Conservation (phyloP, 2,329 filamentous ascomycete genomes). For the Claviceps arundinis region DNA sequence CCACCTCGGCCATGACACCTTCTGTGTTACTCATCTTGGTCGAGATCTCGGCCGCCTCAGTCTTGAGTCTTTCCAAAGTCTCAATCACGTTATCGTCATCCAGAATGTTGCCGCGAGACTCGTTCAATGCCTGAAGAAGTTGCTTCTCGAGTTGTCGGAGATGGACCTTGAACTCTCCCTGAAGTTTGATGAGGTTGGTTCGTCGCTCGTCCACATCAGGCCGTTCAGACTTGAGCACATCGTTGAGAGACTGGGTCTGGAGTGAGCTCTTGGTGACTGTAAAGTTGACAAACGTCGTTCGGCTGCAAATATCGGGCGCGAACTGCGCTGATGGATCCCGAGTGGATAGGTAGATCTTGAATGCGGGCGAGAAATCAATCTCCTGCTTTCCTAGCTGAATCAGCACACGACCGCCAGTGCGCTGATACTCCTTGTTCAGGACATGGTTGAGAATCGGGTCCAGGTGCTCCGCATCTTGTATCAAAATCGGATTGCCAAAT, state of each 20-base stretch:
- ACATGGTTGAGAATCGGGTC: slow-evolving; percentile 97
- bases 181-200: slow-evolving; percentile 94
- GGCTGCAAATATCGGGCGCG: slow-evolving; percentile 91
- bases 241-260: slow-evolving; percentile 93
- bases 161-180: slow-evolving; percentile 98
- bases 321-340: slow-evolving; percentile 93
- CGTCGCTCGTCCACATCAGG: slow-evolving; percentile 94
- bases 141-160: slow-evolving; percentile 90
- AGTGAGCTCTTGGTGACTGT: slow-evolving; percentile 98
- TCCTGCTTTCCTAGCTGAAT: slow-evolving; percentile 98
- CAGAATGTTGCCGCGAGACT: slow-evolving; percentile 92
- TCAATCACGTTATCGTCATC: slow-evolving; percentile 98
- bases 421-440: slow-evolving; percentile 98
- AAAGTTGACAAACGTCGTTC: slow-evolving; percentile 98
- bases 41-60: slow-evolving; percentile 90
- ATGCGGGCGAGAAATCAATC: slow-evolving; percentile 95
- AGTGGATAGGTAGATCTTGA: slow-evolving; percentile 90
- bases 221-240: slow-evolving; percentile 92
- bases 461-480: slow-evolving; percentile 93
- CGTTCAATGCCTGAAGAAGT: slow-evolving; percentile 86
- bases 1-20: slow-evolving; percentile 95
- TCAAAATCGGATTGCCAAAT: slow-evolving; percentile 96
- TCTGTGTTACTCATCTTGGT: slow-evolving; percentile 94
- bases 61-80: slow-evolving; percentile 94
- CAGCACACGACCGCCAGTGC: slow-evolving; percentile 91